Evolutionary conservation across 768 basidiomycete genomes (phyloP).

Genomic region (Phylloporus scabripes): DNA sequence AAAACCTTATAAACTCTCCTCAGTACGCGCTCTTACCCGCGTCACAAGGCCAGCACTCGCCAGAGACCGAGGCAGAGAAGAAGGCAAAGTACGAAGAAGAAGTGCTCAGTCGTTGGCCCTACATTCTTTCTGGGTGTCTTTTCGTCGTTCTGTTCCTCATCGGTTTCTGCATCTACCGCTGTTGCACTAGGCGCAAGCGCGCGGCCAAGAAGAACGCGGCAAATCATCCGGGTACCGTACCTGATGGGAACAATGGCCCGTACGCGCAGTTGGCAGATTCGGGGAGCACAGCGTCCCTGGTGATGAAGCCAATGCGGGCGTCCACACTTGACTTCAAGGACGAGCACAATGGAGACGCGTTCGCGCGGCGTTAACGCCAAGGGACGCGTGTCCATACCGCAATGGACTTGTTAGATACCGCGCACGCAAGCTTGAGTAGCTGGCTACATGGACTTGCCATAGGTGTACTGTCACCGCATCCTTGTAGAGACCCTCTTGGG

Average conservation of each 20-base stretch:
- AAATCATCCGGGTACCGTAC: constrained; percentile 10
- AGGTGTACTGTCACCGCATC: not conserved
- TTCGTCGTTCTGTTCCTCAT: constrained; percentile 41
- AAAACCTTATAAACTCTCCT: constrained; percentile 49
- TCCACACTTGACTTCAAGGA: constrained; percentile 12
- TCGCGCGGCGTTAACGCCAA: constrained; percentile 5
- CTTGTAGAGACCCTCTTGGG: not conserved
- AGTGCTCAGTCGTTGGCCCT: constrained; percentile 68
- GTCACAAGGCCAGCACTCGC: constrained; percentile 55
- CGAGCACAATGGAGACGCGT: constrained; percentile 16
- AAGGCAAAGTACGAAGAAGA: constrained; percentile 60
- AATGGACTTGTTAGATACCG: constrained; percentile 8
- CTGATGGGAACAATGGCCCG: constrained; percentile 6
- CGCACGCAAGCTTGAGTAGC: constrained; percentile 25
- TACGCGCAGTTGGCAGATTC: constrained; percentile 25
- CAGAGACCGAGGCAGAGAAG: constrained; percentile 58
- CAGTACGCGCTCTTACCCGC: constrained; percentile 58
- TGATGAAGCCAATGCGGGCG: constrained; percentile 25
- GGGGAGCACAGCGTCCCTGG: constrained; percentile 25
- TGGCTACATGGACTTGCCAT: constrained; percentile 28
- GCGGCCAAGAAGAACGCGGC: constrained; percentile 21
- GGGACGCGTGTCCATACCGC: not conserved
- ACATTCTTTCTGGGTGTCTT: constrained; percentile 60
- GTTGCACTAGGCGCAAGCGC: constrained; percentile 46
- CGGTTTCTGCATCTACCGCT: constrained; percentile 53